Percentiles rank a stretch among this genome's conserved stretches.
Evolutionary conservation across 768 basidiomycete genomes (phyloP).

Genomic region (Xerocomus brunneocitrinus): DNA sequence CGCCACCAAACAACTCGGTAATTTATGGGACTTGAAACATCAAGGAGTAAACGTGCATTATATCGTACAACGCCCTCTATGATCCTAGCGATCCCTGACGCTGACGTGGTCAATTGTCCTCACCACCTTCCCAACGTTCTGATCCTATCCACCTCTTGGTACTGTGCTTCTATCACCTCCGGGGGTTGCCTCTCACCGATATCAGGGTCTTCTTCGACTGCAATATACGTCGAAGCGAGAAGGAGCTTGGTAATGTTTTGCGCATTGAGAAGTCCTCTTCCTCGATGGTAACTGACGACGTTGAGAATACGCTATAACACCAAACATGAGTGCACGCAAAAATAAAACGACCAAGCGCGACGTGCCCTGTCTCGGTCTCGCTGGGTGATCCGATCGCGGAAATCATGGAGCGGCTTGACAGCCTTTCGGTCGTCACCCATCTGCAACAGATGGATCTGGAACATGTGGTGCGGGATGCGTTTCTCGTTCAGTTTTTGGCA

Average conservation of each 20-base stretch:
- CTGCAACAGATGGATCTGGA: constrained; percentile 23
- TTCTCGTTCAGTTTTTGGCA: constrained; percentile 10
- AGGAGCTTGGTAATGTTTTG: constrained; percentile 18
- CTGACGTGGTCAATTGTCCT: neutral
- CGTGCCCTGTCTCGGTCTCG: constrained; percentile 14
- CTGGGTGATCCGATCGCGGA: constrained; percentile 17
- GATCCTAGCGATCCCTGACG: no score
- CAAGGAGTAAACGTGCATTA: no score
- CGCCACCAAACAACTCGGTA: no score
- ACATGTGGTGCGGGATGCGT: constrained; percentile 12
- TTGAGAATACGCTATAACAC: constrained; percentile 14
- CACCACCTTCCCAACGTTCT: constrained; percentile 4
- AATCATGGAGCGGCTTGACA: constrained; percentile 19
- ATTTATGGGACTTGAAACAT: no score
- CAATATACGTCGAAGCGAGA: constrained; percentile 16
- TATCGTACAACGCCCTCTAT: no score
- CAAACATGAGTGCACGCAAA: neutral
- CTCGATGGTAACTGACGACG: constrained; percentile 22
- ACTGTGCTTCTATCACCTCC: constrained; percentile 9
- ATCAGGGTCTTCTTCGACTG: constrained; percentile 19
- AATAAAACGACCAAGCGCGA: neutral
- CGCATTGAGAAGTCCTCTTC: constrained; percentile 18
- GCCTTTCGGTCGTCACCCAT: constrained; percentile 22
- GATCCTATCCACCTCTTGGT: constrained; percentile 11
- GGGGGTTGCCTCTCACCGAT: constrained; percentile 10